Base-by-base conservation (phyloP, 345 rosid genomes). In the Populus davidiana region DNA sequence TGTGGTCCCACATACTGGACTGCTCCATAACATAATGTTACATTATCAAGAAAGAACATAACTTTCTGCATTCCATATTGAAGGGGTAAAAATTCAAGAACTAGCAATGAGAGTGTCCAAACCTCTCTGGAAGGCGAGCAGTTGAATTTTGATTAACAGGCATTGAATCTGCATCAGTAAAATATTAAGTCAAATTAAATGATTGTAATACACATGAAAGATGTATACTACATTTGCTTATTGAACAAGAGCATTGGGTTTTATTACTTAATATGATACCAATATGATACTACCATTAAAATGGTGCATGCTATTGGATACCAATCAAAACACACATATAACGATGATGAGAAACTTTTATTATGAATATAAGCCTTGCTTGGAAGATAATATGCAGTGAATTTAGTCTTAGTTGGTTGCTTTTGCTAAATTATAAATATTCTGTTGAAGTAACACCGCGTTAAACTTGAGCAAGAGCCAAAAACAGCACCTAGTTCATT, bases 101-200 rank as follows among this genome's bases (percentile, higher is more conserved):
- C 47, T 35, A 47, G 50, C 71, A 7, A 69, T 17, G 43, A 84
- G 65, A 78, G 38, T 25, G 66, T 36, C 69, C 85, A 79, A 83
- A 93, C 98, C 99, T 96, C 86, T 93, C 99, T 80, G 97, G 98
- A 77, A 96, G 94, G 70, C 95, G 88, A 74, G 97, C 90, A 79
- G 88, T 88, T 77, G 92, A 90, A 77, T 85, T 87, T 79, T 90
- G 96, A 84, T 72, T 83, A 83, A 86, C 90, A 74, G 91, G 84
- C 62, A 93, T 88, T 72, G 88, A 86, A 78, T 96, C 98, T 96
- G 93, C 79, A 85, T 52, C 23, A 66, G 27, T 66, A 74, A 8
- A 69, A 74, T 27, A 49, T 41, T 23, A 27, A 65, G 44, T 20
- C 36, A 77, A 47, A 41, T 47, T 47, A 35, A 69, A 62, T 44